phyloP scores from a whole-genome alignment of 208 protist genomes.

The Leishmania braziliensis region DNA sequence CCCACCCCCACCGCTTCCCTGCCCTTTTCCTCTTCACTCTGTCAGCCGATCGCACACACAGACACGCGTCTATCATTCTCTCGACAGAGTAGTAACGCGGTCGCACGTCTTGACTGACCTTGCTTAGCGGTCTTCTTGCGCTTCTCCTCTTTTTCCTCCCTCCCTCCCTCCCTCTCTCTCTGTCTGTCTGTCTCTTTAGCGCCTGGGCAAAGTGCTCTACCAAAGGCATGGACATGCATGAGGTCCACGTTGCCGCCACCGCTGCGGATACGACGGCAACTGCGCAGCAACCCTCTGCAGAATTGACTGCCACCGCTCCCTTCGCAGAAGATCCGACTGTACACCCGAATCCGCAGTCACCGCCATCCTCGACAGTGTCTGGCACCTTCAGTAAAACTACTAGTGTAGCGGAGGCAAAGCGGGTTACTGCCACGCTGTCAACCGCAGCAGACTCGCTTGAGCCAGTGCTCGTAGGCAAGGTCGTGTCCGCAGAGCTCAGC shows the following conservation, averaged over 20 bases:
- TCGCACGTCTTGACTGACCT: background rate
- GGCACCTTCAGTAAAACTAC: background rate
- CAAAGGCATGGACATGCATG: background rate
- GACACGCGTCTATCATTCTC: background rate
- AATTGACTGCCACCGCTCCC: background rate
- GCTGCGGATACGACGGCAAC: background rate
- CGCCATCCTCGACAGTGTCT: background rate
- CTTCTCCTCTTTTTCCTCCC: background rate
- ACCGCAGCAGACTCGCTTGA: conserved; percentile 1
- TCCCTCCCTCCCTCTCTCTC: background rate
- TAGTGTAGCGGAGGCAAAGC: background rate
- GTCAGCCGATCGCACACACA: background rate
- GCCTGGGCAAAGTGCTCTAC: background rate
- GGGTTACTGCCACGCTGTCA: background rate
- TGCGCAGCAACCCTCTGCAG: background rate
- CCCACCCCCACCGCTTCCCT: no score
- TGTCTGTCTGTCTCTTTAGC: background rate
- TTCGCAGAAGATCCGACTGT: no score
- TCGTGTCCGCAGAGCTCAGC: conserved; percentile 11
- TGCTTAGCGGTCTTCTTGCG: background rate
- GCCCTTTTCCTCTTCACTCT: no score
- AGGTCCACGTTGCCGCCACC: background rate
- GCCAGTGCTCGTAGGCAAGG: conserved; percentile 14
- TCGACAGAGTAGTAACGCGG: background rate
- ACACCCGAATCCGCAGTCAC: background rate